Base-by-base conservation (phyloP, 2,329 filamentous ascomycete genomes). In the Lizonia empirigonia region DNA sequence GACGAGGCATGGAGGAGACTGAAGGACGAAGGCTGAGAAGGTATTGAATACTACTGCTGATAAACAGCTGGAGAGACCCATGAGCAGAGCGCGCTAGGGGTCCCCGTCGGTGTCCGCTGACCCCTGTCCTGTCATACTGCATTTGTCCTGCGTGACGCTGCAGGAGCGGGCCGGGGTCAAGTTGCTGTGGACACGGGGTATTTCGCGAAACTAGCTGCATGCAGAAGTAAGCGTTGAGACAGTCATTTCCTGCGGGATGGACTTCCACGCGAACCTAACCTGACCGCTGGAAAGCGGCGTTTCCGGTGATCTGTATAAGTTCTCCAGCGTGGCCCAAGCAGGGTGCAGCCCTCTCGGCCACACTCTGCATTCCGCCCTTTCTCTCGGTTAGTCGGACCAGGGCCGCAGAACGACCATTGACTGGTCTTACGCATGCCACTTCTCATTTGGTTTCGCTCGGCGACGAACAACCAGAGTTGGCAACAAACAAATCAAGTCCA, bases 71-170 rank as follows among this genome's bases (percentile, higher is more conserved):
- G 44, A 36, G 44, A 33, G 51, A 44, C 47, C 42, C 50, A 44
- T 56, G 49, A 47, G 48, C 30, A 45, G 44, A 53, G 49, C 40
- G 51, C 47, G 50, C 53, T 56, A 54, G 27, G 58, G 8, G 29
- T 48, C 34, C 42, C 44, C 50, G 56, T 55, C 54, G n/a, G 50
- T 48, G 55, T 37, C 48, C 54, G 53, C 55, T 52, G 52, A 45
- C 50, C 55, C 58, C 56, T 63, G 61, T 59, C 58, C 56, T 63
- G 61, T 59, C 59, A 56, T 55, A 53, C 56, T 50, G 53, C 53
- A 50, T 30, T 40, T 60, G 50, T 53, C 50, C 50, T 58, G 53
- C 50, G 58, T 58, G 48, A 58, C 54, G 59, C 54, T 50, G 59
- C 59, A 57, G 51, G 37, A 44, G 47, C 40, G 45, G 50, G 50